Percentiles rank a stretch among this genome's conserved stretches.
Conservation (phyloP, 2,329 filamentous ascomycete genomes). For the Talaromyces sp. region DNA sequence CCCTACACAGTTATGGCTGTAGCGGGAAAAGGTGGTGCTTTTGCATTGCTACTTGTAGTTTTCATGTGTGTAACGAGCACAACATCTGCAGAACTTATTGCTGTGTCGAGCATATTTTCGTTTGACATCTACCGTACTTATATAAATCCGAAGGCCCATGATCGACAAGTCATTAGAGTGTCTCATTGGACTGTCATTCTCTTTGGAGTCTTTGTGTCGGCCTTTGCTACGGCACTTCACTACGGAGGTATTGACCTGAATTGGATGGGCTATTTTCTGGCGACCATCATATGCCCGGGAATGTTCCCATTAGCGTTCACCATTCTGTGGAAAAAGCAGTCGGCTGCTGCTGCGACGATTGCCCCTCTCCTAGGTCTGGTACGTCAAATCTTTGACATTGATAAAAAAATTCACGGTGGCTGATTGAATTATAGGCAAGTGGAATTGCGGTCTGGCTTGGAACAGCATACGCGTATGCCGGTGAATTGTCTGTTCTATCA, state of each 20-base stretch:
- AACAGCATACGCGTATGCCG: conserved; percentile 25
- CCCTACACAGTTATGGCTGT: conserved; percentile 8
- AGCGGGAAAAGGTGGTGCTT: conserved; percentile 6
- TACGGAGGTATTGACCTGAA: conserved; percentile 8
- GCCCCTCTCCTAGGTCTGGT: conserved; percentile 7
- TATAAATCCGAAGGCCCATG: conserved; percentile 7
- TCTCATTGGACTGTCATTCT: conserved; percentile 7
- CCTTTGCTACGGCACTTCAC: conserved; percentile 7
- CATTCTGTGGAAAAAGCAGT: conserved; percentile 6
- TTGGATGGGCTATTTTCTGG: conserved; percentile 11
- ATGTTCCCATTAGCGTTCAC: conserved; percentile 9
- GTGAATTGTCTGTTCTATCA: conserved; percentile 28
- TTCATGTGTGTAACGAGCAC: conserved; percentile 8
- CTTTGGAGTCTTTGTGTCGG: conserved; percentile 6
- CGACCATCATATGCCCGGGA: conserved; percentile 9
- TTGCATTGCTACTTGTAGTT: conserved; percentile 2
- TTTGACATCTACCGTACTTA: conserved; percentile 7
- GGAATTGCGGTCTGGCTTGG: conserved; percentile 36
- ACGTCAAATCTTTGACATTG: neutral
- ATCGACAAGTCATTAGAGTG: conserved; percentile 6
- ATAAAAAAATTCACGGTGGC: no score
- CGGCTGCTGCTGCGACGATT: conserved; percentile 4
- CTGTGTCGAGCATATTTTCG: conserved; percentile 5
- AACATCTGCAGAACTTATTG: conserved; percentile 7
- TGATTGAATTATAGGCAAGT: neutral